phyloP scores from a whole-genome alignment of 2,329 filamentous ascomycete species.

The Helotiales sp. region DNA sequence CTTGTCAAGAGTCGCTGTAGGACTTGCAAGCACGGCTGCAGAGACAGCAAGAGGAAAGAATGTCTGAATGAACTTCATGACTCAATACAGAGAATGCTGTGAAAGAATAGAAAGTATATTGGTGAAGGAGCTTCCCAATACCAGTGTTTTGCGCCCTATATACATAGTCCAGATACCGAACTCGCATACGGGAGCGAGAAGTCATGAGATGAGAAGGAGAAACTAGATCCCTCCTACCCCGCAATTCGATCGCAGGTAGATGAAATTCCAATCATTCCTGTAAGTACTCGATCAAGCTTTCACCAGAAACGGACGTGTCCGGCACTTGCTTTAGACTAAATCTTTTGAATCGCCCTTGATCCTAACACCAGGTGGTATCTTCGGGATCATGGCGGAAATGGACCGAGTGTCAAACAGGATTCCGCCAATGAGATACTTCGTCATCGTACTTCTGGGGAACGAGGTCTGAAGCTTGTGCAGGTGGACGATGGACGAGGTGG shows the following conservation, averaged over 20 bases:
- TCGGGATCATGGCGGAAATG: background rate
- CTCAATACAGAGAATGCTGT: background rate
- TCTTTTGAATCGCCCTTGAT: background rate
- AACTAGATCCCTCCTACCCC: background rate
- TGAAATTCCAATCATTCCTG: background rate
- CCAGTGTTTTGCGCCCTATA: background rate
- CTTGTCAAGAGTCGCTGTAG: slow-evolving; percentile 33
- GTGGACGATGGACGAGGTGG: background rate
- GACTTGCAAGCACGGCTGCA: background rate
- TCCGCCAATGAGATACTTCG: background rate
- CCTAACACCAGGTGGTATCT: background rate
- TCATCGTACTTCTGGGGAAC: background rate
- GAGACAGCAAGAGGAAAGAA: background rate
- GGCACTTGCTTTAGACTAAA: background rate
- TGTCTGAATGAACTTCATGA: background rate
- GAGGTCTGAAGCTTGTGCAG: background rate
- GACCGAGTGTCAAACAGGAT: background rate
- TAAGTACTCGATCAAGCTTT: background rate
- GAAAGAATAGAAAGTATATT: background rate
- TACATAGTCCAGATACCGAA: background rate
- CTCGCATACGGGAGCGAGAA: background rate
- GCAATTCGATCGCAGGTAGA: background rate
- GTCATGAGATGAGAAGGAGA: background rate
- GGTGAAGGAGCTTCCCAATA: too few relatives aligned
- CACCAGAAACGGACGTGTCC: background rate